phyloP scores from a whole-genome alignment of 805 yeast genomes.

The Wickerhamiella alocasiicola region DNA sequence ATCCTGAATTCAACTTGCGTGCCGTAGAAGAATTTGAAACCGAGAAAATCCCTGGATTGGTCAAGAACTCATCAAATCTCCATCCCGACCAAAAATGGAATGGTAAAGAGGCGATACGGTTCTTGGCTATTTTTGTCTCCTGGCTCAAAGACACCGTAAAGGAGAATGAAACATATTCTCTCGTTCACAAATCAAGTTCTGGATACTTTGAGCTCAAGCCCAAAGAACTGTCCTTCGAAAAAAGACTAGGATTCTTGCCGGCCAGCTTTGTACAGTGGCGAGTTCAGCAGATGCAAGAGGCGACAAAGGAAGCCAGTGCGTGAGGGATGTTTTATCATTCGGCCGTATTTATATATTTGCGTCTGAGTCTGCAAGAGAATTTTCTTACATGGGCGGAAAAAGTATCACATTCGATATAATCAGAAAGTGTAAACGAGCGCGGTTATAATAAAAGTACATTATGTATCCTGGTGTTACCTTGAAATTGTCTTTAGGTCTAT shows the following conservation, averaged over 20 bases:
- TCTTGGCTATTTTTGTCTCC: constrained; percentile 73
- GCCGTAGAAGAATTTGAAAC: constrained; percentile 66
- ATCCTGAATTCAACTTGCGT: constrained; percentile 49
- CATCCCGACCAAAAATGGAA: constrained; percentile 32
- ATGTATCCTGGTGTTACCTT: no score
- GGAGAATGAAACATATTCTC: constrained; percentile 32
- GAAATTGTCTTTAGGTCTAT: no score
- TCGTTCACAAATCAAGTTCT: constrained; percentile 12
- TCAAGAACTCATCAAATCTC: constrained; percentile 18
- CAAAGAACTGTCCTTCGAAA: constrained; percentile 11
- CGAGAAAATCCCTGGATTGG: constrained; percentile 53
- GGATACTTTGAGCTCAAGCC: constrained; percentile 15
- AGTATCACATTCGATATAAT: no score
- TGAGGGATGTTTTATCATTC: no score
- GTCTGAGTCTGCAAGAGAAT: no score
- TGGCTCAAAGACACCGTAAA: constrained; percentile 57
- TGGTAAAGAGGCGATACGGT: constrained; percentile 69
- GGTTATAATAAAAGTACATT: no score
- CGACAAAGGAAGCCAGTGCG: not conserved
- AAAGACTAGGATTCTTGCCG: constrained; percentile 19
- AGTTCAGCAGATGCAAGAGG: constrained; percentile 7
- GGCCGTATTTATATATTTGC: no score
- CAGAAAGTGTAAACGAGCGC: no score
- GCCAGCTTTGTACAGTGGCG: constrained; percentile 22
- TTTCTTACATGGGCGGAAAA: no score